A percentile compares a stretch with the other conserved stretches of the same genome.
phyloP scores from a whole-genome alignment of 805 yeast species.

The Starmerella tilneyi region DNA sequence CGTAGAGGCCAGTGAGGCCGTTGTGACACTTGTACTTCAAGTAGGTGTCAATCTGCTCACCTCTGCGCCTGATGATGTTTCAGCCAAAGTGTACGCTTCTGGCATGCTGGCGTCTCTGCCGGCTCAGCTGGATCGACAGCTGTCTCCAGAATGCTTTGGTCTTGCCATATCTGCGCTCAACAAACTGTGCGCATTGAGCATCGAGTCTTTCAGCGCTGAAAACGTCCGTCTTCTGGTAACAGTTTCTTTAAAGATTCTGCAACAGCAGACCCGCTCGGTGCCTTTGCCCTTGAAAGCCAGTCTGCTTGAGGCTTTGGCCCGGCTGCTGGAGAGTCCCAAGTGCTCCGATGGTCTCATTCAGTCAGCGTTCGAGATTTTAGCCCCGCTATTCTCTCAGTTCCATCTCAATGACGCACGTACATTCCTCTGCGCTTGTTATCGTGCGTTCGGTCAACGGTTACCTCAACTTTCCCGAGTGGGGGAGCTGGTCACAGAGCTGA shows the following conservation, averaged over 20 bases:
- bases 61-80: neutral
- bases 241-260: conserved; percentile 51
- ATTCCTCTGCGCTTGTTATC: conserved; percentile 50
- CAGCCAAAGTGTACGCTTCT: conserved; percentile 1
- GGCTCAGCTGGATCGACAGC: conserved; percentile 14
- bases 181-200: conserved; percentile 44
- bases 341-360: conserved; percentile 19
- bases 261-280: conserved; percentile 45
- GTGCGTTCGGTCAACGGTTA: conserved; percentile 44
- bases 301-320: conserved; percentile 47
- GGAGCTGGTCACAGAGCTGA: conserved; percentile 49
- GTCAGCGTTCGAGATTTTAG: conserved; percentile 37
- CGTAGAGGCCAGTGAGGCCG: conserved; percentile 55
- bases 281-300: conserved; percentile 45
- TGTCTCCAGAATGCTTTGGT: conserved; percentile 14
- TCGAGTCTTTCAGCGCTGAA: conserved; percentile 45
- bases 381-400: conserved; percentile 50
- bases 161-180: conserved; percentile 22
- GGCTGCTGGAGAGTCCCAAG: conserved; percentile 38
- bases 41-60: conserved; percentile 24
- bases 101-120: conserved; percentile 9
- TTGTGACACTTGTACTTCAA: conserved; percentile 52
- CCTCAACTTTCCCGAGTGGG: conserved; percentile 39
- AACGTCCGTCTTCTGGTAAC: conserved; percentile 45
- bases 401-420: conserved; percentile 53